Evolutionary conservation across 148 eudicot species (phyloP).

Genomic region (Vaccinium macrocarpon): DNA sequence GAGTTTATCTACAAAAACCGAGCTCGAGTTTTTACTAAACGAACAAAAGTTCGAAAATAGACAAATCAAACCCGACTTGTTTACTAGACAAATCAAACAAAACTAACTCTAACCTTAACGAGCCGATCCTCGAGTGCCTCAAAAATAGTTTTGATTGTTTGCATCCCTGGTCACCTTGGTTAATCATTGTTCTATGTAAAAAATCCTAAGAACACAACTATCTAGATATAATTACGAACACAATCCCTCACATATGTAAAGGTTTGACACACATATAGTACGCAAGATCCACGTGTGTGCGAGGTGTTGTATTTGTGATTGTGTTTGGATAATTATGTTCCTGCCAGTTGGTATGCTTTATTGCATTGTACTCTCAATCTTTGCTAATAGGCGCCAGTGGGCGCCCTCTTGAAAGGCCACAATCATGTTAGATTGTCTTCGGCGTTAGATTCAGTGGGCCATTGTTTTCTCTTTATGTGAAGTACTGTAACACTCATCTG

Average conservation of each 20-base stretch:
- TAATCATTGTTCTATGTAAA: not conserved
- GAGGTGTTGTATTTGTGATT: too few relatives aligned
- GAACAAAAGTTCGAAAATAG: not conserved
- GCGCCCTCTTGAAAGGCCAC: not conserved
- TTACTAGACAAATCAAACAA: too few relatives aligned
- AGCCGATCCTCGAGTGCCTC: not conserved
- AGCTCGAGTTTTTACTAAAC: not conserved
- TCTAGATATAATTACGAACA: too few relatives aligned
- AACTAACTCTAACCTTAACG: not conserved
- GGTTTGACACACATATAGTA: too few relatives aligned
- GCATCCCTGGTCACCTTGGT: not conserved
- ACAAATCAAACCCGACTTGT: not conserved
- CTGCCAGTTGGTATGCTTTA: not conserved
- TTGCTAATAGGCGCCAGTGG: not conserved
- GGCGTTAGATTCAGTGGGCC: not conserved
- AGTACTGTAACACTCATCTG: too few relatives aligned
- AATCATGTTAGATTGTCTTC: not conserved
- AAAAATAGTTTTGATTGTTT: too few relatives aligned
- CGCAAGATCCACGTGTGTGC: too few relatives aligned
- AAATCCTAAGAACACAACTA: too few relatives aligned
- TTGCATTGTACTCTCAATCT: not conserved
- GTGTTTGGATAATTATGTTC: too few relatives aligned
- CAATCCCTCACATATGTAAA: too few relatives aligned
- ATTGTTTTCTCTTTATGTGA: not conserved
- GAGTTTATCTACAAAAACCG: not conserved